A percentile compares a stretch with the other conserved stretches of the same genome.
These are phyloP conservation scores for Penicillium flavigenum DNA, from an alignment of 495 filamentous ascomycete species.

Conservation along the genomic window DNA sequence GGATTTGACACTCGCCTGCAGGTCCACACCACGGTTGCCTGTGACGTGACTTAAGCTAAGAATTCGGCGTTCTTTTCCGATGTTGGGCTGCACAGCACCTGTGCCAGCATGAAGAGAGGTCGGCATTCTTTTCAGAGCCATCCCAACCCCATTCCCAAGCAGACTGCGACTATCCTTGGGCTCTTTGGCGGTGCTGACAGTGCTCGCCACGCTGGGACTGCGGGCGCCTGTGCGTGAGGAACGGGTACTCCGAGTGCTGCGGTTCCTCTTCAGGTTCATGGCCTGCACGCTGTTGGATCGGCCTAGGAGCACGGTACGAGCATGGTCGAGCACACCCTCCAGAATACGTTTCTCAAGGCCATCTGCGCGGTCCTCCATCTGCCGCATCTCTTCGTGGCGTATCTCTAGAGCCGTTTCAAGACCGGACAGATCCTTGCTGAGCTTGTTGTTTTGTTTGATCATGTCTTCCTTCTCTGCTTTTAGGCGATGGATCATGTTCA, in stretches of 20 bases:
- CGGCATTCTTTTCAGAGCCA: conserved; percentile 51
- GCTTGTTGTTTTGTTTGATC: conserved; percentile 65
- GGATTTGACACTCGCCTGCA: conserved; percentile 48
- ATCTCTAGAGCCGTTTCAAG: conserved; percentile 86
- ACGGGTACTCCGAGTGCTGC: conserved; percentile 29
- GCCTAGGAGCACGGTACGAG: conserved; percentile 75
- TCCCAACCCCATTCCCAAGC: conserved; percentile 50
- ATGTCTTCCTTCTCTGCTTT: conserved; percentile 71
- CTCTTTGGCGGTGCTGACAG: conserved; percentile 41
- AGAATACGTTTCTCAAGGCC: conserved; percentile 86
- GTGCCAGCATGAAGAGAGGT: conserved; percentile 45
- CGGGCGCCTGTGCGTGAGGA: conserved; percentile 45
- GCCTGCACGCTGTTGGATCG: conserved; percentile 43
- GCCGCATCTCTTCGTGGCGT: conserved; percentile 83
- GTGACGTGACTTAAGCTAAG: conserved; percentile 85
- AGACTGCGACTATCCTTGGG: conserved; percentile 41
- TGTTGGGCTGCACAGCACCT: conserved; percentile 49
- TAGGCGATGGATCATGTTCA: conserved; percentile 56
- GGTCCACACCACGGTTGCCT: conserved; percentile 66
- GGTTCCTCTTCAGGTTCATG: conserved; percentile 76
- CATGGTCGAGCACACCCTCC: conserved; percentile 94
- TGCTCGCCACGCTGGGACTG: conserved; percentile 41
- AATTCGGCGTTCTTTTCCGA: conserved; percentile 65
- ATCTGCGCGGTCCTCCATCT: conserved; percentile 85
- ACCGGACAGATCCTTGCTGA: conserved; percentile 79